These are phyloP conservation scores for Capronia americana DNA, from an alignment of 2,329 filamentous ascomycete species.

Conservation along the genomic window DNA sequence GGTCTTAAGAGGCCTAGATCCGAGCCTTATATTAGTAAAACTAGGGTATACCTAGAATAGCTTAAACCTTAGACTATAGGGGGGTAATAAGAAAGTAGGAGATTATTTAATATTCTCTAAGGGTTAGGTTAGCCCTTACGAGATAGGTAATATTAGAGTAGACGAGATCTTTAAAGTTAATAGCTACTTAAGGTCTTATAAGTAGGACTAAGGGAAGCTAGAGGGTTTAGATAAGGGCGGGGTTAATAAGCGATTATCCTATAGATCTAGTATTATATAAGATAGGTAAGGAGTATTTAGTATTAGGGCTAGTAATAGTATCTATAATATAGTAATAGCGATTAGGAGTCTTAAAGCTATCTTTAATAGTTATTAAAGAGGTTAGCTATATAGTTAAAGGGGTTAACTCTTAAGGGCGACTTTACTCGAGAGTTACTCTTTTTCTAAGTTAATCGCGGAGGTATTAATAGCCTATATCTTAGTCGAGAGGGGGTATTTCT, in stretches of 20 bases:
- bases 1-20: slow-evolving; percentile 1
- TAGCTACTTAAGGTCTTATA: not conserved
- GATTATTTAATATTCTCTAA: not conserved
- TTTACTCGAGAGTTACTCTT: slow-evolving; percentile 4
- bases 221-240: not conserved
- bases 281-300: not conserved
- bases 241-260: not conserved
- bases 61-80: slow-evolving; percentile 4
- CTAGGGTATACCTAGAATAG: slow-evolving; percentile 5
- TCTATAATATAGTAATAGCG: not conserved
- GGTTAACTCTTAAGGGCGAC: not conserved
- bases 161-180: not conserved
- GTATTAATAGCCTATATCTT: slow-evolving; percentile 1
- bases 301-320: not conserved
- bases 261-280: not conserved
- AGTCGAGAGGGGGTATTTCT: slow-evolving; percentile 1
- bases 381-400: not conserved
- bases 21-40: not conserved
- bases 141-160: slow-evolving; percentile 5
- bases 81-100: not conserved
- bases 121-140: not conserved
- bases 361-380: not conserved
- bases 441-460: not conserved
- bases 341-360: not conserved
- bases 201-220: slow-evolving; percentile 3